Conservation (phyloP, 164 flowering plant genomes). For the Saururus chinensis region DNA sequence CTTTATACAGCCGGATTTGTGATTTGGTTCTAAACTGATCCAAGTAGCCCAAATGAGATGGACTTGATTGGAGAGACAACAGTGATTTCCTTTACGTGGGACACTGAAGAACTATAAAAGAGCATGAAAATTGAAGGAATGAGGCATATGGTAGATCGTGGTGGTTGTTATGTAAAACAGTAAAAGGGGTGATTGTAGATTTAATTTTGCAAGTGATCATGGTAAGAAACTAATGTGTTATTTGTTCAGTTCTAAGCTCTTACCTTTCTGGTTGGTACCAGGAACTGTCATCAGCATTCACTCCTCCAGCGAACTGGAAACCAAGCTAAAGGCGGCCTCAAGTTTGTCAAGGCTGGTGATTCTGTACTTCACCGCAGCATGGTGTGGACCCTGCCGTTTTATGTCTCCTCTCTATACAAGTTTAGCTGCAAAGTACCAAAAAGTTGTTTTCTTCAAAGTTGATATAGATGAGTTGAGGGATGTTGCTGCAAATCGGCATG, state of each 20-base stretch:
- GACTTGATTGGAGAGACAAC: no score
- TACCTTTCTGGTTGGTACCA: conserved; percentile 16
- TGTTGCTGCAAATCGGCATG: conserved; percentile 50
- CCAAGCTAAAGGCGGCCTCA: conserved; percentile 44
- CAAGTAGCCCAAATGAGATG: no score
- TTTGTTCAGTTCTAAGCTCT: not conserved
- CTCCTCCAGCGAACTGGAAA: conserved; percentile 39
- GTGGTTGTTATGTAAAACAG: not conserved
- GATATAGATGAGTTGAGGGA: conserved; percentile 62
- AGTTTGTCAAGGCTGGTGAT: conserved; percentile 38
- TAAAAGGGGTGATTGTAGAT: no score
- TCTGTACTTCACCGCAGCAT: conserved; percentile 72
- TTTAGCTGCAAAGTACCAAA: conserved; percentile 44
- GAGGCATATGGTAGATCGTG: not conserved
- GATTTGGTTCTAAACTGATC: no score
- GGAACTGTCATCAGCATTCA: conserved; percentile 54
- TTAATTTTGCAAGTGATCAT: no score
- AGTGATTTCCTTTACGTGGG: no score
- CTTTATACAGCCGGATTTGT: no score
- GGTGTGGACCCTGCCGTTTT: conserved; percentile 81
- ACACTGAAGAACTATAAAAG: no score
- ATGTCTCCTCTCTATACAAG: conserved; percentile 46
- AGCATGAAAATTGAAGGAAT: no score
- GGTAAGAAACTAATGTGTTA: no score
- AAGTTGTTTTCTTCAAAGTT: conserved; percentile 53